Conservation (phyloP, 2,329 filamentous ascomycete genomes). For the Dothistroma pini region DNA sequence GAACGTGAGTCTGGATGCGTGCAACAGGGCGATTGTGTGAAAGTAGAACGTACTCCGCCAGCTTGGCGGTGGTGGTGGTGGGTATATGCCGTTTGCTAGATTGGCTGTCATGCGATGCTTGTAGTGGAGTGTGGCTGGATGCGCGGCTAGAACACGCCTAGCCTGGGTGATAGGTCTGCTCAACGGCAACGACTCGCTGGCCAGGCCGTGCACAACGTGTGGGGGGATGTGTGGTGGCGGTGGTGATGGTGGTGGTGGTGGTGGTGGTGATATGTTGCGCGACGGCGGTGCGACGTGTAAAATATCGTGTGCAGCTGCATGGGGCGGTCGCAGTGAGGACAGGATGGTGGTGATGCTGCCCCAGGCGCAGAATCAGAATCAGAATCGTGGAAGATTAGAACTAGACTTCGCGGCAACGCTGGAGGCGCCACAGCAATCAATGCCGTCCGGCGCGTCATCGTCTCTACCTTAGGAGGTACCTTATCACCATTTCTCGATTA, state of each 20-base stretch:
- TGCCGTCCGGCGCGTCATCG: too few relatives aligned
- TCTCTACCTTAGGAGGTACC: too few relatives aligned
- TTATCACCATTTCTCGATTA: neutral
- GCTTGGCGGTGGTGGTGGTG: conserved; percentile 9
- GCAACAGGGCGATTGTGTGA: neutral
- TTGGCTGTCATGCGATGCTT: neutral
- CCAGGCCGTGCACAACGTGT: neutral
- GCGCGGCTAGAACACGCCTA: neutral
- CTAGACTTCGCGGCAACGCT: too few relatives aligned
- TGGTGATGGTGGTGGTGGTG: too few relatives aligned
- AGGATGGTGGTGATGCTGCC: neutral
- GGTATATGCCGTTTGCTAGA: neutral
- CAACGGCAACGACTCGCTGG: neutral
- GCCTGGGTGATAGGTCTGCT: neutral
- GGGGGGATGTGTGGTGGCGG: neutral
- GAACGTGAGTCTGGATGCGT: neutral
- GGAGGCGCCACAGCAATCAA: too few relatives aligned
- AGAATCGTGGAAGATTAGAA: too few relatives aligned
- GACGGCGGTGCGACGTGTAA: neutral
- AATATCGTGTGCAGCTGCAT: neutral
- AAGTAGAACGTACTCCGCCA: conserved; percentile 13
- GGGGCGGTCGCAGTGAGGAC: neutral
- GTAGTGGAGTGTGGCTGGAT: conserved; percentile 1
- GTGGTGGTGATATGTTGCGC: neutral
- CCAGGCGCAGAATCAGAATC: neutral